phyloP scores from a whole-genome alignment of 2,329 filamentous ascomycete genomes.

The Phaeosphaeria sp. region DNA sequence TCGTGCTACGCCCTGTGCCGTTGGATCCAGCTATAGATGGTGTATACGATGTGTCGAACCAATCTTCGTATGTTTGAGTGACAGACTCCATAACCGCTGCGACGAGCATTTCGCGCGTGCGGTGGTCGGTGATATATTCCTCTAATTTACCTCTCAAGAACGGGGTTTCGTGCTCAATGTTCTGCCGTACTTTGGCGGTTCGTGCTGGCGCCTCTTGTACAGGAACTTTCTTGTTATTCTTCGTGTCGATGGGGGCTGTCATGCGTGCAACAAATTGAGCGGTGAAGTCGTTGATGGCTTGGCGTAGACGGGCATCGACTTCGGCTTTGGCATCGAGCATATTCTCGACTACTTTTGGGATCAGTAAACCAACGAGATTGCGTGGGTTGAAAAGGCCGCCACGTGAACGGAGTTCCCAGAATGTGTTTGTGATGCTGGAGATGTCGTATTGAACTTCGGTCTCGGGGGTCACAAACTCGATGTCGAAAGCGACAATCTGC shows the following conservation, averaged over 20 bases:
- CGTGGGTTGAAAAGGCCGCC: constrained; percentile 71
- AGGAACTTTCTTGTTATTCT: constrained; percentile 31
- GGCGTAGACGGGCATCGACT: constrained; percentile 66
- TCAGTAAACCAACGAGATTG: constrained; percentile 65
- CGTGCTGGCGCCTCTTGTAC: constrained; percentile 34
- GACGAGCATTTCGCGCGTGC: constrained; percentile 70
- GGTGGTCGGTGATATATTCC: constrained; percentile 68
- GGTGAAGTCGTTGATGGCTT: constrained; percentile 72
- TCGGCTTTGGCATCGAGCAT: constrained; percentile 76
- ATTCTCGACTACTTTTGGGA: constrained; percentile 72
- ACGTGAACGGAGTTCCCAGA: constrained; percentile 70
- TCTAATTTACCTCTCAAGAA: constrained; percentile 63
- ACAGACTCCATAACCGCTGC: constrained; percentile 70
- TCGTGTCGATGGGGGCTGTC: constrained; percentile 54
- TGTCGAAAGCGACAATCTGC: constrained; percentile 94
- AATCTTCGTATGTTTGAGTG: constrained; percentile 68
- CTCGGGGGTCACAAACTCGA: constrained; percentile 74
- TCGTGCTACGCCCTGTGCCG: constrained; percentile 21
- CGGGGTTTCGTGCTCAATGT: constrained; percentile 65
- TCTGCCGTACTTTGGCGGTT: constrained; percentile 56
- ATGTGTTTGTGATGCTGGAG: constrained; percentile 68
- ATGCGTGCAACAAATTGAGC: constrained; percentile 63
- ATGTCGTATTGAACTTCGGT: constrained; percentile 67
- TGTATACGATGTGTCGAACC: constrained; percentile 62
- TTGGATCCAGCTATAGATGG: constrained; percentile 27